Percentiles rank a stretch among this genome's conserved stretches.
These are phyloP conservation scores for Acacia melanoxylon DNA, from an alignment of 306 rosid species.

Conservation along the genomic window DNA sequence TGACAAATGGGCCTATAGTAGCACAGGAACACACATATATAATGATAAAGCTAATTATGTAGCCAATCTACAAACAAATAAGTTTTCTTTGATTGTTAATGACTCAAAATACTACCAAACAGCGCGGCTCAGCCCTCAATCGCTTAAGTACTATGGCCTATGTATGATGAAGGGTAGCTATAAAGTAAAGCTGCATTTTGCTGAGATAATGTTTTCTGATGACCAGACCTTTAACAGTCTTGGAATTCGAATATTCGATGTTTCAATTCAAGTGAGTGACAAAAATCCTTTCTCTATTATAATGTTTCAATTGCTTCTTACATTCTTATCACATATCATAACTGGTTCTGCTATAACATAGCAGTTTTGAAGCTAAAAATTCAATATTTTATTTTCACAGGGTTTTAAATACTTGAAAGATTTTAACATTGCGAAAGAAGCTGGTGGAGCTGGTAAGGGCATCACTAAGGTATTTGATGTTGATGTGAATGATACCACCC, in stretches of 20 bases:
- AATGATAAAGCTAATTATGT: neutral
- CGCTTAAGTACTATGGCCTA: conserved; percentile 75
- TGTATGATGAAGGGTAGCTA: conserved; percentile 68
- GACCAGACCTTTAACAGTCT: conserved; percentile 43
- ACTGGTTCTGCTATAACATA: neutral
- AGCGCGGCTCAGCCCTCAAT: conserved; percentile 16
- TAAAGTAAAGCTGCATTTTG: conserved; percentile 73
- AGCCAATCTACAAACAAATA: neutral
- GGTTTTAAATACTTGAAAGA: conserved; percentile 52
- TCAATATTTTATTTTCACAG: conserved; percentile 28
- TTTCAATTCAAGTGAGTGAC: conserved; percentile 78
- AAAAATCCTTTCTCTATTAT: neutral
- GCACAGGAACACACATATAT: conserved; percentile 49
- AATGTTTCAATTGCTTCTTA: neutral
- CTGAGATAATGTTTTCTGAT: conserved; percentile 60
- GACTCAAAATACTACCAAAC: neutral
- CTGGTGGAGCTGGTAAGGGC: conserved; percentile 65
- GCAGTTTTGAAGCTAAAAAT: conserved; percentile 5
- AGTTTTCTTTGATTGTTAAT: neutral
- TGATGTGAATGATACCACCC: conserved; percentile 50
- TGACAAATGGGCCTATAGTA: conserved; percentile 70
- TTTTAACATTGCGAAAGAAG: conserved; percentile 58
- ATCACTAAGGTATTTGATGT: conserved; percentile 41
- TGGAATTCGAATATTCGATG: conserved; percentile 69
- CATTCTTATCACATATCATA: neutral